A percentile compares a stretch with the other conserved stretches of the same genome.
These are phyloP conservation scores for Aphelidium insulamus DNA, from an alignment of 371 early-diverging fungal species.

Conservation along the genomic window DNA sequence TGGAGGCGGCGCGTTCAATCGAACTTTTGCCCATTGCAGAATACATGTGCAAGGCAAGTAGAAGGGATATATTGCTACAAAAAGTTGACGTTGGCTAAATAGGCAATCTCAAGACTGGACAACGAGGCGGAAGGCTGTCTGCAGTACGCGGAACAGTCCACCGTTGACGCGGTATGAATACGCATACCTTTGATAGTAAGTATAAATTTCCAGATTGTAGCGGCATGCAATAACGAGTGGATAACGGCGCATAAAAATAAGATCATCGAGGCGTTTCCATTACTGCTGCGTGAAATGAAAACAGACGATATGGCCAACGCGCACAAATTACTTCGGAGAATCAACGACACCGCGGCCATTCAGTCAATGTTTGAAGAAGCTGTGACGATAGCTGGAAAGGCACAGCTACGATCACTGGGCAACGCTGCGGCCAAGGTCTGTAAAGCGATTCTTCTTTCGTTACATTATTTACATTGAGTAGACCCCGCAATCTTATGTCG, in stretches of 20 bases:
- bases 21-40: constrained; percentile 28
- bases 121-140: background rate
- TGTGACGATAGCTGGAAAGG: no score
- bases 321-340: no score
- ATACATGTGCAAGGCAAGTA: constrained; percentile 36
- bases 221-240: no score
- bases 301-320: no score
- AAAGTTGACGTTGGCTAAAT: background rate
- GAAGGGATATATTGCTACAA: background rate
- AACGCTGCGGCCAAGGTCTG: constrained; percentile 2
- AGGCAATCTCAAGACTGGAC: background rate
- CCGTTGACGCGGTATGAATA: background rate
- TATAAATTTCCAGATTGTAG: no score
- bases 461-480: constrained; percentile 4
- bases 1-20: constrained; percentile 37
- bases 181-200: background rate
- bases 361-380: background rate
- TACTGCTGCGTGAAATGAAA: no score
- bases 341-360: no score
- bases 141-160: background rate
- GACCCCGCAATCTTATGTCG: constrained; percentile 45
- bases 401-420: constrained; percentile 31
- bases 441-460: constrained; percentile 1
- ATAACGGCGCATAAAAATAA: no score
- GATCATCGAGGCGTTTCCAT: no score